phyloP scores from a whole-genome alignment of 257 asterid genomes.

The Przewalskia tangutica region DNA sequence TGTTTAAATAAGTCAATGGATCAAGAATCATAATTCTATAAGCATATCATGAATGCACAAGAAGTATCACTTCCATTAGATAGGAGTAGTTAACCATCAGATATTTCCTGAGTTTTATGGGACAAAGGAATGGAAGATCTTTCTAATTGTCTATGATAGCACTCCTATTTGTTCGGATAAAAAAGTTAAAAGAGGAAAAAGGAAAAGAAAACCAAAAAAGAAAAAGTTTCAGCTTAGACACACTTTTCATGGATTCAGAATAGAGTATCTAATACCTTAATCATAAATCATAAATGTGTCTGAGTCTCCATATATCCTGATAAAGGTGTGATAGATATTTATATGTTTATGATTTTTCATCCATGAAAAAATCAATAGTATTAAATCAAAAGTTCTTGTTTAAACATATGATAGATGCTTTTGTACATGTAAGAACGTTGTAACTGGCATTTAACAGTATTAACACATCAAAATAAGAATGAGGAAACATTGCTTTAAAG shows the following conservation, averaged over 20 bases:
- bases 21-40: no score
- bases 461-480: neutral
- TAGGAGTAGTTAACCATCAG: neutral
- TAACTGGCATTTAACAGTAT: neutral
- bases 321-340: neutral
- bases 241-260: neutral
- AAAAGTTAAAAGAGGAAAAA: no score
- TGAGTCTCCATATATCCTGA: neutral
- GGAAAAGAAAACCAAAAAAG: no score
- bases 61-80: neutral
- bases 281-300: neutral
- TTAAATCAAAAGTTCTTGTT: neutral
- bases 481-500: neutral
- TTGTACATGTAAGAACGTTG: neutral
- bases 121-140: neutral
- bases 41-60: no score
- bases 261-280: no score
- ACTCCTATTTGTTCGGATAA: no score
- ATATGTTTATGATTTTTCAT: neutral
- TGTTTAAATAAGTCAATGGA: no score
- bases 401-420: neutral
- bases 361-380: neutral
- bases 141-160: no score
- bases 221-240: neutral
- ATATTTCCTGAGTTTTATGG: neutral